Evolutionary conservation across 2,329 filamentous ascomycete species (phyloP), one percentile per base, ranked within the genome.

Genomic region (Blastomyces emzantsi): DNA sequence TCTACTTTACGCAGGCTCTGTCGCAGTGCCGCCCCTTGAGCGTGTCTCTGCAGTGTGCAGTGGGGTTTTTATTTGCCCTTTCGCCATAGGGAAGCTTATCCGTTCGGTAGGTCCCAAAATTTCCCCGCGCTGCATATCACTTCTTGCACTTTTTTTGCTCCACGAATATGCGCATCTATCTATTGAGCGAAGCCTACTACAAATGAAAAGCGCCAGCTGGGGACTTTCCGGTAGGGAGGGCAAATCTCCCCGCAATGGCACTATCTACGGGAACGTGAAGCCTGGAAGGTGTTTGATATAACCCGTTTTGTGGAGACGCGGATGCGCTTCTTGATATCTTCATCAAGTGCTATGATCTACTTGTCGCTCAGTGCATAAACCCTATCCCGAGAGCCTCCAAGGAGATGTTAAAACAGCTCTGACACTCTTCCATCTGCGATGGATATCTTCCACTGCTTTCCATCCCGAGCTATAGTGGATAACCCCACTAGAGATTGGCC

Each of bases 81-180:
- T 36, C 30, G 33, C 28, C 13, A 19, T 13, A 55, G 30, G 36
- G 17, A n/a, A 55, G 30, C 17, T 55, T 57, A 25, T 57, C 19
- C 11, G 36, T 25, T 57, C 8, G 55, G 55, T 57, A 57, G 55
- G 55, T 57, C 55, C n/a, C 55, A 57, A 41, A n/a, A 25, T 41
- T 25, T 28, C 55, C 36, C 55, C 36, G 36, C 55, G 13, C 36
- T 41, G 25, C 33, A 1, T 43, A 11, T 28, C 28, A 5, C 3
- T 41, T 25, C 9, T 36, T 57, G 33, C 55, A 22, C 36, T 22
- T 11, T 41, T 22, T 25, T 36, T 3, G 39, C 9, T 43, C 52
- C 52, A 36, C 30, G 36, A 36, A 28, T 7, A 25, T 41, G 55
- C 30, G 36, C n/a, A 57, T 57, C 9, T 41, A 33, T 43, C 28